Evolutionary conservation across 495 filamentous ascomycete genomes (phyloP).

Genomic region (Neurospora sp.): DNA sequence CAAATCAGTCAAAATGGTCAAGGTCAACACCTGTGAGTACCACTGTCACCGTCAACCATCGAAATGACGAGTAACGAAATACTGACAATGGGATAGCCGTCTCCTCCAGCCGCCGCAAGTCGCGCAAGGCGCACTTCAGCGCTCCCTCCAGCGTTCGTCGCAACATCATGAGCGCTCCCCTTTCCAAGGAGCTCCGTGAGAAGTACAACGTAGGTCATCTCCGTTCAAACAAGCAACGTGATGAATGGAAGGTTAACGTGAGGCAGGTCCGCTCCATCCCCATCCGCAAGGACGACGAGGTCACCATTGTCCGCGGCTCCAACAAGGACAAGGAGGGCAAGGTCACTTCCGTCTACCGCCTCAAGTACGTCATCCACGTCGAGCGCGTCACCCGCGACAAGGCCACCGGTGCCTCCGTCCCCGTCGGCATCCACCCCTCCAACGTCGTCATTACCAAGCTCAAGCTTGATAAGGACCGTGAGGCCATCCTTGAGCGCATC

Average conservation of each 20-base stretch:
- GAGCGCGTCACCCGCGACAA: conserved; percentile 92
- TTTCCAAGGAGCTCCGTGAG: conserved; percentile 90
- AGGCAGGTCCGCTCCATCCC: conserved; percentile 85
- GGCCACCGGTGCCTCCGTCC: conserved; percentile 82
- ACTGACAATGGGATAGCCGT: conserved; percentile 17
- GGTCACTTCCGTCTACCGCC: conserved; percentile 91
- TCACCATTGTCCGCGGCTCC: conserved; percentile 72
- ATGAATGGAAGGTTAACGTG: neutral
- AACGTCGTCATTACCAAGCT: conserved; percentile 96
- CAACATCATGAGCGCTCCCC: conserved; percentile 84
- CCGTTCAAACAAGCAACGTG: neutral
- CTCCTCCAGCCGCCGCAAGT: conserved; percentile 79
- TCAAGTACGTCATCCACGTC: conserved; percentile 89
- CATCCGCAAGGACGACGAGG: conserved; percentile 96
- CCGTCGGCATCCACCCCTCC: conserved; percentile 77
- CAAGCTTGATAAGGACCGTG: conserved; percentile 97
- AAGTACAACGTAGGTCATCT: conserved; percentile 74
- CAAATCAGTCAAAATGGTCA: conserved; percentile 25
- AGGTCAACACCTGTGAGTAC: conserved; percentile 22
- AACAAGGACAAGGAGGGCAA: conserved; percentile 96
- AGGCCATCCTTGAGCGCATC: conserved; percentile 82
- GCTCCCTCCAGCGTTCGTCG: conserved; percentile 88
- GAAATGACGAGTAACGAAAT: neutral
- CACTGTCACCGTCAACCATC: neutral
- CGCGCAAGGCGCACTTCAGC: conserved; percentile 91